phyloP scores from a whole-genome alignment of 495 filamentous ascomycete genomes.

The Lasiosphaeriaceae sp. region DNA sequence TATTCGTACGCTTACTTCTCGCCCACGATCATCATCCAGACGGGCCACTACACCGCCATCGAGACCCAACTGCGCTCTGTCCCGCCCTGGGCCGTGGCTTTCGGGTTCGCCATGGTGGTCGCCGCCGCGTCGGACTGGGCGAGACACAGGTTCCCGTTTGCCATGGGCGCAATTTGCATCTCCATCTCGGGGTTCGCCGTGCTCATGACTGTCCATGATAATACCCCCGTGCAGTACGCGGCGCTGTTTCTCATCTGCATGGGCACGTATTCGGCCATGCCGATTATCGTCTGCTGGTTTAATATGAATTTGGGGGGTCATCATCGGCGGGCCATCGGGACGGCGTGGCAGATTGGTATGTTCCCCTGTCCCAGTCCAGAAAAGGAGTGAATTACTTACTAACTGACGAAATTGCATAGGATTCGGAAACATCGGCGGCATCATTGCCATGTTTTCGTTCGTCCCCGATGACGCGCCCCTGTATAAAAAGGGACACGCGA shows the following conservation, averaged over 20 bases:
- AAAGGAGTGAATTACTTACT: neutral
- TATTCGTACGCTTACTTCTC: slow-evolving; percentile 71
- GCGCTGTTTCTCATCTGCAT: slow-evolving; percentile 70
- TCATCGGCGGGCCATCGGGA: slow-evolving; percentile 74
- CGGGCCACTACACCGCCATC: slow-evolving; percentile 63
- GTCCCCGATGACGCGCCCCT: slow-evolving; percentile 63
- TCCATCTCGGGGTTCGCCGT: slow-evolving; percentile 69
- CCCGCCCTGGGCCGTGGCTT: slow-evolving; percentile 82
- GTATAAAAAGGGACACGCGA: slow-evolving; percentile 72
- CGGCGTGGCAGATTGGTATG: slow-evolving; percentile 75
- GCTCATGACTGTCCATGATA: slow-evolving; percentile 56
- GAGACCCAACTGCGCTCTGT: slow-evolving; percentile 77
- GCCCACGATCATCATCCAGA: slow-evolving; percentile 71
- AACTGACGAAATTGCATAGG: slow-evolving; percentile 21
- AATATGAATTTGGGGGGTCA: slow-evolving; percentile 90
- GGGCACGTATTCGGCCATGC: slow-evolving; percentile 68
- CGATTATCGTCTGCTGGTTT: slow-evolving; percentile 88
- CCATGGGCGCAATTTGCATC: slow-evolving; percentile 59
- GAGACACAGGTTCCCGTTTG: slow-evolving; percentile 73
- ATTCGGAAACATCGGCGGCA: slow-evolving; percentile 92
- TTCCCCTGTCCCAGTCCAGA: neutral
- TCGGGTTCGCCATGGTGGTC: slow-evolving; percentile 69
- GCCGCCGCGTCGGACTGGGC: slow-evolving; percentile 65
- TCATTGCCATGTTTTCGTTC: slow-evolving; percentile 86
- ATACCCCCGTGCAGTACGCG: slow-evolving; percentile 60